These are phyloP conservation scores for Phytopythium oedochilum DNA, from an alignment of 352 stramenopile species.

Conservation along the genomic window DNA sequence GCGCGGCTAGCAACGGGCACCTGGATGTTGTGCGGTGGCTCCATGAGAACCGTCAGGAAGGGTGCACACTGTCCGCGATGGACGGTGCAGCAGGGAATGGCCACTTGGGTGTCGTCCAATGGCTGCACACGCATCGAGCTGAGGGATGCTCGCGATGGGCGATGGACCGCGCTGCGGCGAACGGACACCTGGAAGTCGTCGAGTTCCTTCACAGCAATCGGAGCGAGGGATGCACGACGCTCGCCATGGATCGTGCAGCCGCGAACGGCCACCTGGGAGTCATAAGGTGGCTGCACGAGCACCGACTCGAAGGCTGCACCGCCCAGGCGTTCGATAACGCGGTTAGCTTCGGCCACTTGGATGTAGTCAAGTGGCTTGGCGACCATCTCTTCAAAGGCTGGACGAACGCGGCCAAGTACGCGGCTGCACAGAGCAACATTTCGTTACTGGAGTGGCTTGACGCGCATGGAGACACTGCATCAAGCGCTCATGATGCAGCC, in stretches of 20 bases:
- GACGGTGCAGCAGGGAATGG: neutral
- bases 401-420: neutral
- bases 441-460: neutral
- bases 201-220: neutral
- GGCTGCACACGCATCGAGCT: neutral
- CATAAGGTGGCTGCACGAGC: neutral
- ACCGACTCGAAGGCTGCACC: neutral
- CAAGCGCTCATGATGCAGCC: too few relatives aligned
- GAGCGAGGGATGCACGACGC: too few relatives aligned
- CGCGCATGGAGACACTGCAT: neutral
- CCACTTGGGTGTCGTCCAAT: neutral
- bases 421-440: neutral
- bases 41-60: neutral
- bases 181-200: neutral
- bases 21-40: conserved; percentile 1
- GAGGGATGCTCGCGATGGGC: neutral
- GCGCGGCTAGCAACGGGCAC: neutral
- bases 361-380: neutral
- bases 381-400: neutral
- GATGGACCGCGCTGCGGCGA: neutral
- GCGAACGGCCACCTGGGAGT: neutral
- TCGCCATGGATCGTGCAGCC: neutral
- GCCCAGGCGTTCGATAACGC: neutral
- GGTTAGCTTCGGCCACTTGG: neutral
- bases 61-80: neutral